Evolutionary conservation across 768 basidiomycete genomes (phyloP), one percentile per base, ranked within the genome.

Genomic region (Xerocomus potaroensis): DNA sequence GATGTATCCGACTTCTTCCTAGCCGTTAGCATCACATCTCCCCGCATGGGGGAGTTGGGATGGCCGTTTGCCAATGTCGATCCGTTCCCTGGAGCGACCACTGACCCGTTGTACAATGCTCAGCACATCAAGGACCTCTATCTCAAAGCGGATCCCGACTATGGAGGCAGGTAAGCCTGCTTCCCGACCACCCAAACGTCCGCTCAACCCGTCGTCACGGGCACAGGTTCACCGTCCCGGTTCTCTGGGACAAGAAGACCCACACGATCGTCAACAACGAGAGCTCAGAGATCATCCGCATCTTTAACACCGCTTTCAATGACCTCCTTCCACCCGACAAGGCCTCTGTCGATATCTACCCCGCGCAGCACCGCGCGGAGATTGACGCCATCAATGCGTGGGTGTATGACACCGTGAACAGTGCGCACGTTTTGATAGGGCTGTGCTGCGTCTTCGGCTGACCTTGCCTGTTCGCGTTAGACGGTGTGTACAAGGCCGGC

Each of bases 261-360:
- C 70, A 84, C 36, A 87, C 85, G 32, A 87, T 97, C 55, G 96
- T 99, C 48, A 97, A 92, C 72, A 98, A 97, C 64, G 95, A 99
- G 63, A 86, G 83, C 54, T 83, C 87, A 3, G 95, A 98, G 69
- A 93, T 98, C 62, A 91, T 98, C 60, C 84, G 95, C 47, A 87
- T 95, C 8, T 79, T 98, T 70, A 97, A 99, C 68, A 75, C 76
- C 7, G 84, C 78, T 2, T 94, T 95, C 72, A 83, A 96, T 63
- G 72, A 83, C 18, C 56, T 85, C 16, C 48, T 96, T 7, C 75
- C 87, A 4, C 64, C 72, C 1, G 84, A 87, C 5, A 79, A 82
- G 50, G 82, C 80, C 3, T 65, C 70, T 16, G 56, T 87, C 38
- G 83, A 94, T 59, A 73, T 87, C 38, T 97, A 96, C 65, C 96